These are phyloP conservation scores for Metahyphopichia silvanorum DNA, from an alignment of 805 yeast species.

Conservation along the genomic window DNA sequence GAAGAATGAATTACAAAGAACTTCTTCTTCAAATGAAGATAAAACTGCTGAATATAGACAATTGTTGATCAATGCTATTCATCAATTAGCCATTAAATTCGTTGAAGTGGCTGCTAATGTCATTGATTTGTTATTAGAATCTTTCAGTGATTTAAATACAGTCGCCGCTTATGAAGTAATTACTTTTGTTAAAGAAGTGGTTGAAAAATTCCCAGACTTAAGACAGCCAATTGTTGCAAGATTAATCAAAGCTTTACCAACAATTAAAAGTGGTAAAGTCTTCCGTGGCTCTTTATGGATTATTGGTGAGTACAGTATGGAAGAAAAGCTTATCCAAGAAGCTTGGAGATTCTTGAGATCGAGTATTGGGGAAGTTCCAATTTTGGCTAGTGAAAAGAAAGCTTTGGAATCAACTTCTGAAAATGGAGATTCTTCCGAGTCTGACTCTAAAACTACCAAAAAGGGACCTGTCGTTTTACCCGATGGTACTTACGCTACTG, in stretches of 20 bases:
- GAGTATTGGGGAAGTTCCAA: conserved; percentile 89
- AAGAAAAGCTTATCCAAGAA: conserved; percentile 66
- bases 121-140: conserved; percentile 82
- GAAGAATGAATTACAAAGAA: conserved; percentile 83
- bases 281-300: conserved; percentile 95
- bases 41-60: conserved; percentile 85
- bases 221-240: conserved; percentile 62
- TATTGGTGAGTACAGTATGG: conserved; percentile 83
- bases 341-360: conserved; percentile 86
- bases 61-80: conserved; percentile 81
- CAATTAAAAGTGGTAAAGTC: conserved; percentile 82
- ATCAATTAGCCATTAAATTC: conserved; percentile 81
- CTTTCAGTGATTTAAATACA: conserved; percentile 79
- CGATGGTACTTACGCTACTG: conserved; percentile 99
- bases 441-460: conserved; percentile 20
- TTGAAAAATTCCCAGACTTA: conserved; percentile 83
- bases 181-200: conserved; percentile 89
- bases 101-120: conserved; percentile 90
- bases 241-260: conserved; percentile 58
- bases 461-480: conserved; percentile 84
- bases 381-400: conserved; percentile 67
- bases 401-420: conserved; percentile 13
- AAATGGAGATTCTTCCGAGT: conserved; percentile 31
- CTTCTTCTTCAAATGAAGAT: conserved; percentile 72
- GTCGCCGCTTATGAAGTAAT: conserved; percentile 86